Evolutionary conservation across 306 rosid species (phyloP).

Genomic region (Coriaria nepalensis): DNA sequence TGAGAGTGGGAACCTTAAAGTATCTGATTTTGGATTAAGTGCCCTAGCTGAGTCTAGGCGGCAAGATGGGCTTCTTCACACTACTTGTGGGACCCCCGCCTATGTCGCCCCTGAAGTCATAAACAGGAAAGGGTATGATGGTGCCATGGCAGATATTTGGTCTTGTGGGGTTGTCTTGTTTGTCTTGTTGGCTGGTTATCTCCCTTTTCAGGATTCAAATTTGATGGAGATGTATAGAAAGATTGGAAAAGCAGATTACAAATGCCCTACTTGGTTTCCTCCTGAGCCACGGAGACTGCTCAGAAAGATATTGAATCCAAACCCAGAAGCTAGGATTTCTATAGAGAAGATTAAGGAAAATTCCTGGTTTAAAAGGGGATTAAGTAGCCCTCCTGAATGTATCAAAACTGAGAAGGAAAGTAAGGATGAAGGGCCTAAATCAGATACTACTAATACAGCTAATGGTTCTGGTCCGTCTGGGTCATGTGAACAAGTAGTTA

Average conservation of each 20-base stretch:
- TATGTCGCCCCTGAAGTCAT: slow-evolving; percentile 92
- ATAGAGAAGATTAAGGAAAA: slow-evolving; percentile 41
- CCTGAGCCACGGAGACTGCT: slow-evolving; percentile 47
- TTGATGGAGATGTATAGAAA: slow-evolving; percentile 79
- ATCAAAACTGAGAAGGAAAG: slow-evolving; percentile 18
- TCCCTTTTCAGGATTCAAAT: slow-evolving; percentile 75
- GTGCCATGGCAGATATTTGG: slow-evolving; percentile 88
- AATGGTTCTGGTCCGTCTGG: slow-evolving; percentile 20
- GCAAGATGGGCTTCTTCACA: slow-evolving; percentile 60
- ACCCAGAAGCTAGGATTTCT: slow-evolving; percentile 49
- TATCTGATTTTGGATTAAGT: slow-evolving; percentile 88
- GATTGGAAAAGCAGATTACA: slow-evolving; percentile 53
- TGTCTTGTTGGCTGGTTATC: slow-evolving; percentile 80
- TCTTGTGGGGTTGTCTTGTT: slow-evolving; percentile 82
- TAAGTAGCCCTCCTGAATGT: slow-evolving; percentile 11
- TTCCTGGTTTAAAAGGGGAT: slow-evolving; percentile 52
- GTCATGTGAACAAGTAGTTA: slow-evolving; percentile 17
- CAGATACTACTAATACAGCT: slow-evolving; percentile 10
- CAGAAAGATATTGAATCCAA: slow-evolving; percentile 49
- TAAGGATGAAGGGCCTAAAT: slow-evolving; percentile 6
- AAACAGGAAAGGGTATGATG: slow-evolving; percentile 70
- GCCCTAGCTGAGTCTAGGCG: slow-evolving; percentile 48
- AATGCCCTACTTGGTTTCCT: slow-evolving; percentile 61
- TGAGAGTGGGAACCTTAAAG: slow-evolving; percentile 63
- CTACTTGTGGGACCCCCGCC: slow-evolving; percentile 91